Conservation (phyloP, 768 basidiomycete species). For the Myochromella boudieri region DNA sequence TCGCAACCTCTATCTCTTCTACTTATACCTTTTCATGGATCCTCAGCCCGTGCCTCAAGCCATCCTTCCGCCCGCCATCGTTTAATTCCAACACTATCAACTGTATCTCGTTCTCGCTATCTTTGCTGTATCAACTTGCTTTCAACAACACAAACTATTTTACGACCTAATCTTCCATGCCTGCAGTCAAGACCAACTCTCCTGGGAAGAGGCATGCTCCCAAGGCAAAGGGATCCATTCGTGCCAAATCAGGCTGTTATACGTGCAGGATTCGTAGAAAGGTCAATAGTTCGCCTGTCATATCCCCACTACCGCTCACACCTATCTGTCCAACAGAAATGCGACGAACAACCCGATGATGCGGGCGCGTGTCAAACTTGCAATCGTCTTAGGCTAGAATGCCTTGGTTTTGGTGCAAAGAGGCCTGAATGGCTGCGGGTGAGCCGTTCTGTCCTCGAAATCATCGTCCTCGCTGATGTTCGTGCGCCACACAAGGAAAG, state of each 20-base stretch:
- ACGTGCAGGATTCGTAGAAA: constrained; percentile 86
- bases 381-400: constrained; percentile 76
- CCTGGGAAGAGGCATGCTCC: constrained; percentile 51
- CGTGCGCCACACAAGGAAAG: constrained; percentile 50
- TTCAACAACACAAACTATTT: too few species aligned
- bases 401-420: constrained; percentile 82
- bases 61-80: constrained; percentile 15
- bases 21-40: constrained; percentile 35
- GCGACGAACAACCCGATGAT: constrained; percentile 69
- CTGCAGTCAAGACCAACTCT: constrained; percentile 40
- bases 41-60: constrained; percentile 14
- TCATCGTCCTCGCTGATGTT: background rate
- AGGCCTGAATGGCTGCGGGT: constrained; percentile 86
- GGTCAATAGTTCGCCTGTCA: constrained; percentile 44
- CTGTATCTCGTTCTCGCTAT: constrained; percentile 11
- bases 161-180: constrained; percentile 26
- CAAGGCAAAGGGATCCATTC: constrained; percentile 78
- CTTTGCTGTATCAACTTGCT: constrained; percentile 19
- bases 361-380: constrained; percentile 75
- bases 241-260: constrained; percentile 88
- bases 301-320: constrained; percentile 2
- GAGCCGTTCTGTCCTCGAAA: constrained; percentile 25
- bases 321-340: constrained; percentile 55
- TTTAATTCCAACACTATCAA: constrained; percentile 7
- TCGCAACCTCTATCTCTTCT: constrained; percentile 22